A percentile compares a stretch with the other conserved stretches of the same genome.
These are phyloP conservation scores for Pulicaria dysenterica DNA, from an alignment of 129 eudicot species.

Conservation along the genomic window DNA sequence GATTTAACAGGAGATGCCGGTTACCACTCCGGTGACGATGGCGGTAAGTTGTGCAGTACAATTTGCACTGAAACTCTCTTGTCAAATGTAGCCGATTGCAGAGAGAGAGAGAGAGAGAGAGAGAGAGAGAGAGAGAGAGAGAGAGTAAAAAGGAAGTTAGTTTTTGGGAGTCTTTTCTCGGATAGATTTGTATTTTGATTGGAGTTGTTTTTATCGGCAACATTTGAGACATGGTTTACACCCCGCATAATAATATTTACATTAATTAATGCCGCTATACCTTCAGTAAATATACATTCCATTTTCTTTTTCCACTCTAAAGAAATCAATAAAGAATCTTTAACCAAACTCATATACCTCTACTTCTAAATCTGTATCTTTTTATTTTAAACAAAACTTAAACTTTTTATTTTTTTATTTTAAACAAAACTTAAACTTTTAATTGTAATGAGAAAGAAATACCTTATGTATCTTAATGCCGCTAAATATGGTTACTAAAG, in stretches of 20 bases:
- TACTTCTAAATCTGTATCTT: too few species aligned
- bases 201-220: slow-evolving; percentile 21
- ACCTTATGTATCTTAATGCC: too few species aligned
- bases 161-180: slow-evolving; percentile 23
- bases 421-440: too few species aligned
- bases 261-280: slow-evolving; percentile 3
- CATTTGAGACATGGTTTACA: slow-evolving; percentile 22
- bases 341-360: neutral
- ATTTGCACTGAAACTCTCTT: slow-evolving; percentile 15
- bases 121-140: slow-evolving; percentile 23
- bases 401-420: too few species aligned
- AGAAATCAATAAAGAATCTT: too few species aligned
- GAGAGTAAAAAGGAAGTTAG: slow-evolving; percentile 34
- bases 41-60: slow-evolving; percentile 27
- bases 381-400: too few species aligned
- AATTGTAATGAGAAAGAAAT: too few species aligned
- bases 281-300: slow-evolving; percentile 6
- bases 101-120: slow-evolving; percentile 18
- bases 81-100: slow-evolving; percentile 16
- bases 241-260: slow-evolving; percentile 13
- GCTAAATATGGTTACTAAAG: too few species aligned
- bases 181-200: slow-evolving; percentile 41
- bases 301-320: too few species aligned
- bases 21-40: neutral
- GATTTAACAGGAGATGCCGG: slow-evolving; percentile 10